Base-by-base conservation (phyloP, 345 rosid genomes). In the Nasturtium officinale region DNA sequence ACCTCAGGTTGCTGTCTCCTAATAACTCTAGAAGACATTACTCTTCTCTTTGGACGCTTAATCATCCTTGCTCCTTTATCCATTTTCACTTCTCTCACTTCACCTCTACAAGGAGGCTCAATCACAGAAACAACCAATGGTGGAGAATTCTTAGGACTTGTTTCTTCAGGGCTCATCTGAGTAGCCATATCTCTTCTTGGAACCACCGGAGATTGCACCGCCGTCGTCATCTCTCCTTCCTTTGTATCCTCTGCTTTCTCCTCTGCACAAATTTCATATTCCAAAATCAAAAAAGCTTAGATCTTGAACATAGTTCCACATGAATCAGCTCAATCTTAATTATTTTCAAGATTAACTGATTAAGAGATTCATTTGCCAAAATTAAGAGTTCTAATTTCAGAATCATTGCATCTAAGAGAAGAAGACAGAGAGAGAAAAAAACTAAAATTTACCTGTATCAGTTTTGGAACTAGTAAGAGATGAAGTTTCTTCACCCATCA, bases 121-220 rank as follows among this genome's bases (percentile, higher is more conserved):
- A 28, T 67, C 61, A 69, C 76, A 43, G 88, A 77, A 69, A 73
- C 66, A 63, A 52, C 71, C 28, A 79, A 63, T 13, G 83, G 79
- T 56, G 94, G 83, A 68, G 87, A 79, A 21, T 56, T n/a, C 66
- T 69, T 61, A 75, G 73, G 76, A 58, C 62, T 69, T 59, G 82
- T 78, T 38, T 77, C 80, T 4, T 82, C 86, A 3, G 90, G 85
- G 55, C 97, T 95, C 97, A 91, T 95, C 75, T 95, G 97, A 7
- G 99, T 91, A 7, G 97, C 90, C 87, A 86, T 91, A 76, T 95
- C 99, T 76, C 96, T 85, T 73, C 89, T 72, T 9, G 90, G 87
- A 52, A 83, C 72, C 18, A 62, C 85, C 3, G 81, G 89, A 70
- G 81, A 72, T 15, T 82, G 85, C 15, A 15, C 35, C 25, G 70